Conservation (phyloP, 306 rosid genomes). For the Prunus mira region DNA sequence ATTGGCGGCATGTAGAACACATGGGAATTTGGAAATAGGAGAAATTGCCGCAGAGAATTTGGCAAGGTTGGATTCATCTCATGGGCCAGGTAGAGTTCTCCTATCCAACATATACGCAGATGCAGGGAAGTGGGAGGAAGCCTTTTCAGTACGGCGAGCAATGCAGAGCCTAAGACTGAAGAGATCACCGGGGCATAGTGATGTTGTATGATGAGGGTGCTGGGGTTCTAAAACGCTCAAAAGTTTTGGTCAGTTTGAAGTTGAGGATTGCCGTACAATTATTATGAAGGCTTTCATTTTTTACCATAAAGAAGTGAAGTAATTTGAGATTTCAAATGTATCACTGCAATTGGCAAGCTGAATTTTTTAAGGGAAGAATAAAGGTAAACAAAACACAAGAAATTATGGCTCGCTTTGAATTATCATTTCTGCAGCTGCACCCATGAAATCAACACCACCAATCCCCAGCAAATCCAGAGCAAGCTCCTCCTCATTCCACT, state of each 20-base stretch:
- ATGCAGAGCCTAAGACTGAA: constrained; percentile 46
- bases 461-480: constrained; percentile 71
- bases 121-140: constrained; percentile 86
- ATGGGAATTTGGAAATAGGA: constrained; percentile 70
- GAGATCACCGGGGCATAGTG: constrained; percentile 72
- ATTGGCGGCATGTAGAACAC: constrained; percentile 81
- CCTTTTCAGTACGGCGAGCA: constrained; percentile 54
- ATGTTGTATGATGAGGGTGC: constrained; percentile 42
- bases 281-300: background rate
- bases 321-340: background rate
- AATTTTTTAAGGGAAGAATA: background rate
- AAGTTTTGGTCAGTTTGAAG: background rate
- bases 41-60: constrained; percentile 73
- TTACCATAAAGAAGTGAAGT: background rate
- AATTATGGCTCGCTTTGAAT: constrained; percentile 45
- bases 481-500: constrained; percentile 81
- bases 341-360: background rate
- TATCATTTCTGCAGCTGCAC: constrained; percentile 85
- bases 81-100: constrained; percentile 78
- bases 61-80: constrained; percentile 62
- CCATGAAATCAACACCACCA: constrained; percentile 75
- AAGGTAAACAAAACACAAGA: background rate
- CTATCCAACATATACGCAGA: constrained; percentile 77
- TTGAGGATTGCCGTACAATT: background rate
- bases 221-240: constrained; percentile 1